Base-by-base conservation (phyloP, 1,284 basidiomycete species). In the Anthracocystis panici-leucophaei region DNA sequence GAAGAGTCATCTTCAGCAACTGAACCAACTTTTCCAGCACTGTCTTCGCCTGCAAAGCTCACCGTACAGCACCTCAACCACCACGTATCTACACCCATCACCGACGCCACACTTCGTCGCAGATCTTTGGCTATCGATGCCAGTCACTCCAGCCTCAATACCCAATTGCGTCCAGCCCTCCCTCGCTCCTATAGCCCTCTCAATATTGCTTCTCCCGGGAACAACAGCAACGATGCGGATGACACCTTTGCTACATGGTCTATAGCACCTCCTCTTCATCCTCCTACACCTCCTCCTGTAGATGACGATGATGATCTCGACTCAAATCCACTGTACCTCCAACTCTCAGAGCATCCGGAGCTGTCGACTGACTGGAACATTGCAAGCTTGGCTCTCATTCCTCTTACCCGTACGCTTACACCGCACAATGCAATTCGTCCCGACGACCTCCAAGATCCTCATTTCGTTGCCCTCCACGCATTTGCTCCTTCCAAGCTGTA, bases 281-380 rank as follows among this genome's bases (percentile, higher is more conserved):
- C 52, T 20, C 10, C 38, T 4, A 8, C 18, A 18, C 51, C 60
- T 38, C 46, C 60, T 16, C 51, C 46, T 8, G 62, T 60, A 4
- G 63, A 72, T 23, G 69, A 72, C 46, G 69, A 65, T 23, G 63
- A 72, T 41, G 69, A 72, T 38, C 35, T 72, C 11, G 69, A 72
- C 21, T 54, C 63, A 10, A 72, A 72, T 21, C 55, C 63, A 3
- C 49, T 72, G 16, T 72, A 51, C 31, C 52, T 61, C 11, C 58
- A 62, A 10, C 58, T 72, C 12, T 72, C 69, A 11, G 63, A 72
- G 23, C n/a, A 72, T 10, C 51, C 55, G 0, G 27, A 31, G 7
- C 45, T 63, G 2, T 20, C 46, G 10, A 35, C n/a, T 7, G 69
- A 72, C 45, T 72, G 69, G 69, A 61, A 44, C 40, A 23, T 58